Percentiles rank a stretch among this genome's conserved stretches.
These are phyloP conservation scores for Geranium incanum DNA, from an alignment of 441 rosid genomes.

Conservation along the genomic window DNA sequence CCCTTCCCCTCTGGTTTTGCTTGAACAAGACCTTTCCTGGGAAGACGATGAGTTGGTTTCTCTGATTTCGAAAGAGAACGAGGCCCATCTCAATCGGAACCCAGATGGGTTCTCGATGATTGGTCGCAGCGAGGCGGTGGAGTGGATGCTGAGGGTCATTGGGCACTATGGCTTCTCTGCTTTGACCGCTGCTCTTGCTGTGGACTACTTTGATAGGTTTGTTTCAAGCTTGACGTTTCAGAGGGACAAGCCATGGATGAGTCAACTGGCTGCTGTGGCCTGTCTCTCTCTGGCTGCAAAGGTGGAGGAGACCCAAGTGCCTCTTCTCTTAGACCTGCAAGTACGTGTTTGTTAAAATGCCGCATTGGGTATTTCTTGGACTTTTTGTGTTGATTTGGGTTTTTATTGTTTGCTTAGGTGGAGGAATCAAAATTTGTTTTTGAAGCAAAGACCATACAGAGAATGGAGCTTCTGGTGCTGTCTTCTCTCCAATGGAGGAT, in stretches of 20 bases:
- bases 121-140: slow-evolving; percentile 43
- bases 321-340: slow-evolving; percentile 52
- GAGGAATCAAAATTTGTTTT: slow-evolving; percentile 47
- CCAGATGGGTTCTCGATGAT: slow-evolving; percentile 37
- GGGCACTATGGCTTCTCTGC: slow-evolving; percentile 47
- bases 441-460: slow-evolving; percentile 58
- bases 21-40: slow-evolving; percentile 43
- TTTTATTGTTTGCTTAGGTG: slow-evolving; percentile 29
- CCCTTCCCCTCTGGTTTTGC: slow-evolving; percentile 22
- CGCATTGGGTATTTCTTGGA: slow-evolving; percentile 18
- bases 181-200: slow-evolving; percentile 50
- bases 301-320: slow-evolving; percentile 62
- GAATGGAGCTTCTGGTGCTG: slow-evolving; percentile 63
- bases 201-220: slow-evolving; percentile 64
- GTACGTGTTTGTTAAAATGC: slow-evolving; percentile 41
- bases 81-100: slow-evolving; percentile 26
- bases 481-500: slow-evolving; percentile 59
- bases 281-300: slow-evolving; percentile 65
- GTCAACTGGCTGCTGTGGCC: slow-evolving; percentile 54
- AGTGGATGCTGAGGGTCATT: slow-evolving; percentile 48
- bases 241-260: slow-evolving; percentile 60
- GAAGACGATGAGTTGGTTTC: slow-evolving; percentile 42
- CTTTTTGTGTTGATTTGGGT: slow-evolving; percentile 10
- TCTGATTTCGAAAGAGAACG: slow-evolving; percentile 40
- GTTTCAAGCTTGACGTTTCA: slow-evolving; percentile 34